phyloP scores from a whole-genome alignment of 805 yeast genomes.

The Blastobotrys parvus region DNA sequence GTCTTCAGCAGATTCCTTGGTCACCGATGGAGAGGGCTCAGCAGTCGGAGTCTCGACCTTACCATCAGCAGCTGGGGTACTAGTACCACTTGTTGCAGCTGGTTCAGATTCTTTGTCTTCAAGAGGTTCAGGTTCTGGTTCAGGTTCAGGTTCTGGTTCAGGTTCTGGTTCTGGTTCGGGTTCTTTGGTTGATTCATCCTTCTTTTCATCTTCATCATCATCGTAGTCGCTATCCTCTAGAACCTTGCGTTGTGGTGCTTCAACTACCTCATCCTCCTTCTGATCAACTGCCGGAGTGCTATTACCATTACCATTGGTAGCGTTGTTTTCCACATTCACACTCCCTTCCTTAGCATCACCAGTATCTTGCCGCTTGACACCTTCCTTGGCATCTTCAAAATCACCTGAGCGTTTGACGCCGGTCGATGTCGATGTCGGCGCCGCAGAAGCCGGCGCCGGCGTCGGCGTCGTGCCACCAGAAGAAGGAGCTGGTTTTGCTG shows the following conservation, averaged over 20 bases:
- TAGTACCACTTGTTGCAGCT: conserved; percentile 1
- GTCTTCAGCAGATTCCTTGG: background rate
- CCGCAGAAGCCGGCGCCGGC: background rate
- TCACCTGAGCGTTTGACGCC: conserved; percentile 8
- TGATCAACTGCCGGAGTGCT: background rate
- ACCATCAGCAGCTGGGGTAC: no score
- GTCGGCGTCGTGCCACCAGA: background rate
- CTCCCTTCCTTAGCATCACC: conserved; percentile 1
- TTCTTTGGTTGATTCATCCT: background rate
- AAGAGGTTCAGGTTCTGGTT: conserved; percentile 2
- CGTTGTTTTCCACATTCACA: background rate
- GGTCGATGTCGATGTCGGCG: background rate
- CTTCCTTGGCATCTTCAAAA: conserved; percentile 7
- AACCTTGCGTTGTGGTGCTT: conserved; percentile 30
- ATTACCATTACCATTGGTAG: background rate
- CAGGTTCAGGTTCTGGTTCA: background rate
- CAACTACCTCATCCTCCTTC: conserved; percentile 7
- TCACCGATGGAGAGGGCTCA: no score
- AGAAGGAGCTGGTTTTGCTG: background rate
- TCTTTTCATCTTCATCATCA: conserved; percentile 22
- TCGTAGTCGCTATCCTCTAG: conserved; percentile 42
- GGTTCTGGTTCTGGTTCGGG: conserved; percentile 1
- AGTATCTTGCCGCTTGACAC: conserved; percentile 9
- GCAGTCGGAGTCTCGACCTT: no score
- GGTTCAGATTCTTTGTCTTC: conserved; percentile 3